These are phyloP conservation scores for Gaeumannomyces sp. DNA, from an alignment of 2,329 filamentous ascomycete genomes.

Conservation along the genomic window DNA sequence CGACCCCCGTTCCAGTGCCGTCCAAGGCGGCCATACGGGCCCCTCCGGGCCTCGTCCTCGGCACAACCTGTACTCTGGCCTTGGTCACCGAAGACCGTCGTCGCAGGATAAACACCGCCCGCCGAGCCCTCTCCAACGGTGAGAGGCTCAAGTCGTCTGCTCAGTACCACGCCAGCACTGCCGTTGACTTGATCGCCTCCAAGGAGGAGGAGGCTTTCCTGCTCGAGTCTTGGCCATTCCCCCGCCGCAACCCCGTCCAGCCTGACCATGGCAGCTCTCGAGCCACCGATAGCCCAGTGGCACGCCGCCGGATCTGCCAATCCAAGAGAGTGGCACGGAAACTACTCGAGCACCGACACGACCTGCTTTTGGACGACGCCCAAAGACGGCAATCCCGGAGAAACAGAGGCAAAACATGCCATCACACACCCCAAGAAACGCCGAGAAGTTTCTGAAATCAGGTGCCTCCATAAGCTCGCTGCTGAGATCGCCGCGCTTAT, in stretches of 20 bases:
- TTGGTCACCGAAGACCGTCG: constrained; percentile 39
- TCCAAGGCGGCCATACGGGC: constrained; percentile 39
- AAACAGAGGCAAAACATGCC: not conserved
- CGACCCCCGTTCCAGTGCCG: constrained; percentile 33
- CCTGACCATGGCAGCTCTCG: not conserved
- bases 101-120: constrained; percentile 35
- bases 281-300: too few species aligned
- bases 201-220: constrained; percentile 19
- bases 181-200: constrained; percentile 17
- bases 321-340: not conserved
- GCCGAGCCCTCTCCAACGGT: constrained; percentile 32
- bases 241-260: not conserved
- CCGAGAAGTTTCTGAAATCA: not conserved
- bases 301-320: too few species aligned
- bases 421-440: not conserved
- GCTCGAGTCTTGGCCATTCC: constrained; percentile 9
- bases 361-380: not conserved
- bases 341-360: not conserved
- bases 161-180: constrained; percentile 29
- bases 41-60: constrained; percentile 37
- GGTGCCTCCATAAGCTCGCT: not conserved
- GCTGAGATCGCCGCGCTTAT: not conserved
- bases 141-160: constrained; percentile 32
- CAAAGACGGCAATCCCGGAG: not conserved
- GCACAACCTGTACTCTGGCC: constrained; percentile 38